Evolutionary conservation across 2,329 filamentous ascomycete genomes (phyloP).

Genomic region (Calonectria multiphialidica): DNA sequence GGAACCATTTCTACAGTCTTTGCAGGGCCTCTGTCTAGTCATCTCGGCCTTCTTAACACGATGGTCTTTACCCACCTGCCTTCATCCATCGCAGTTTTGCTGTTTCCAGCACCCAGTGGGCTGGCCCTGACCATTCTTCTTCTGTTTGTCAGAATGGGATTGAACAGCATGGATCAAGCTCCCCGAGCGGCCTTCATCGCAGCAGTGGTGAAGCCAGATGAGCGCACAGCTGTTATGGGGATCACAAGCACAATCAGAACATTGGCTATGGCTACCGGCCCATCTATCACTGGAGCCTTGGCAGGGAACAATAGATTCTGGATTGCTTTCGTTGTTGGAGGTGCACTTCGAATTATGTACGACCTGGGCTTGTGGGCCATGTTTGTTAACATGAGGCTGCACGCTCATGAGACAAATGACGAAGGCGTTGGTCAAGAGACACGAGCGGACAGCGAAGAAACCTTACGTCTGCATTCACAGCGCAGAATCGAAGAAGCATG

Average conservation of each 20-base stretch:
- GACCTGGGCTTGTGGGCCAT: slow-evolving; percentile 70
- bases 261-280: slow-evolving; percentile 66
- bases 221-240: slow-evolving; percentile 78
- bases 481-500: background rate
- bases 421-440: background rate
- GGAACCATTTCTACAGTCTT: slow-evolving; percentile 66
- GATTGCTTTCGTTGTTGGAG: slow-evolving; percentile 72
- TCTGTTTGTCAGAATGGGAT: slow-evolving; percentile 68
- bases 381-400: slow-evolving; percentile 69
- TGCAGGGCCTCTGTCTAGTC: slow-evolving; percentile 67
- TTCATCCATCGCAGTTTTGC: slow-evolving; percentile 69
- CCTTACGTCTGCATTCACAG: background rate
- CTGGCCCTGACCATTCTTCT: slow-evolving; percentile 66
- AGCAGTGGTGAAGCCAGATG: slow-evolving; percentile 72
- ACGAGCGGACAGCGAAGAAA: slow-evolving; percentile 29
- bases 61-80: slow-evolving; percentile 75
- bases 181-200: slow-evolving; percentile 76
- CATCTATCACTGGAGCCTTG: slow-evolving; percentile 67
- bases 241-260: slow-evolving; percentile 73
- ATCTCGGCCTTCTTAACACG: slow-evolving; percentile 73
- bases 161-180: slow-evolving; percentile 79
- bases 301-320: slow-evolving; percentile 67
- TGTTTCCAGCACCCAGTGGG: slow-evolving; percentile 68
- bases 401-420: slow-evolving; percentile 53
- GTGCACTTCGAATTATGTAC: slow-evolving; percentile 65